Evolutionary conservation across 2,329 filamentous ascomycete species (phyloP), one percentile per base, ranked within the genome.

Genomic region (Beauveria brongniartii): DNA sequence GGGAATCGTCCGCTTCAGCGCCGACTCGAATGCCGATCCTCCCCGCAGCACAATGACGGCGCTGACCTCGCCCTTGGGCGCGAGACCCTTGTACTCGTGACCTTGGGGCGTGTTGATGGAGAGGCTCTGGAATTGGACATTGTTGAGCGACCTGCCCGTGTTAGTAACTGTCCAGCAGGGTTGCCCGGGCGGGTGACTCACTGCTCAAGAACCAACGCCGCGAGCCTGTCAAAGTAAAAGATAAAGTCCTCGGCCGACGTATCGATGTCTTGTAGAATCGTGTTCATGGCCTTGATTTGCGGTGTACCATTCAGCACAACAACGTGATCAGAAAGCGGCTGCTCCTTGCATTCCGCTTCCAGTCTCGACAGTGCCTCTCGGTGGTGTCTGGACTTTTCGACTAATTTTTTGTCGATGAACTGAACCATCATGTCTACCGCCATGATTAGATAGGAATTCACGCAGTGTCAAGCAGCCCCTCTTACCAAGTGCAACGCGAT

Each of bases 161-260:
- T 53, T 48, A 34, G n/a, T 46, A 59, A 37, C 3, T n/a, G n/a
- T 7, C 18, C 9, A 24, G n/a, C 3, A 7, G 3, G 26, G 5
- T 16, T 5, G 18, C 5, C 34, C 5, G 6, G 8, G 20, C 6
- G 12, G 1, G 24, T 14, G 26, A 75, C 81, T 63, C 74, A 87
- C 83, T 86, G 78, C 73, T 97, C 93, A 52, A 97, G 84, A 28
- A 97, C 80, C 57, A 97, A 79, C n/a, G 89, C 85, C 2, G 90
- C 86, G 43, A 97, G 79, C 43, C 94, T 85, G 74, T 99, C 92
- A 73, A 97, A 97, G 75, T 97, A 97, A 75, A 97, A 97, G 64
- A 96, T 91, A 71, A 97, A 97, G 67, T 97, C 92, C 70, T 96
- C 93, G 47, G 90, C 83, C 7, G 82, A 79, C 0, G 91, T 93